Base-by-base conservation (phyloP, 345 rosid genomes). In the Litchi chinensis region DNA sequence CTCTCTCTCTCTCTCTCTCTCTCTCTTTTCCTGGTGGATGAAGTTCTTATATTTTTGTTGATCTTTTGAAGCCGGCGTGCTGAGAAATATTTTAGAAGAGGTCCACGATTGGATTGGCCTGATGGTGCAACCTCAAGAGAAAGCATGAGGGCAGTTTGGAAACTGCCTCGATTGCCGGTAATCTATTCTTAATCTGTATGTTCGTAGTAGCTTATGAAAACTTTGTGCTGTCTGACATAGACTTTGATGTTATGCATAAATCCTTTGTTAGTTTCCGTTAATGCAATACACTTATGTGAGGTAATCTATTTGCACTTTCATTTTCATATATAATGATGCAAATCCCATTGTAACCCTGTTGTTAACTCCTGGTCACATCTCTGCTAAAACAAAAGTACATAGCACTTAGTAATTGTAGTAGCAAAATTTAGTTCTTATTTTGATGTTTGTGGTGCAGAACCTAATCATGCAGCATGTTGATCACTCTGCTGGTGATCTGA, bases 391-490 rank as follows among this genome's bases (percentile, higher is more conserved):
- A 39, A 5, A 28, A 26, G 16, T 10, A 54, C 10, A 19, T 32
- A 19, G 0, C 39, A 7, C 15, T 59, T 73, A 21, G 21, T 41
- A 44, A 44, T n/a, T 24, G 22, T 15, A 57, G 21, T 41, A 74
- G 39, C 37, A 21, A 69, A 10, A 26, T 48, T 44, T 22, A 69
- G 68, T 28, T 56, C 9, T 16, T 22, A 5, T 62, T 28, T 65
- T 50, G 5, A 59, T 28, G 21, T 40, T 8, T 63, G n/a, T 41
- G 19, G 73, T 80, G 83, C 90, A 93, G 97, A 93, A 93, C 68
- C 86, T 93, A 52, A 85, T 91, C 79, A 91, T 90, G 93, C 93
- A 90, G 82, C 95, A 90, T 72, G 97, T 93, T 40, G 93, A 93
- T 86, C 95, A 90, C 68, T 91, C 93, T 0, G 93, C 93, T 0